Evolutionary conservation across 2,329 filamentous ascomycete species (phyloP), one percentile per base, ranked within the genome.

Genomic region (Cephalotrichum gorgonifer): DNA sequence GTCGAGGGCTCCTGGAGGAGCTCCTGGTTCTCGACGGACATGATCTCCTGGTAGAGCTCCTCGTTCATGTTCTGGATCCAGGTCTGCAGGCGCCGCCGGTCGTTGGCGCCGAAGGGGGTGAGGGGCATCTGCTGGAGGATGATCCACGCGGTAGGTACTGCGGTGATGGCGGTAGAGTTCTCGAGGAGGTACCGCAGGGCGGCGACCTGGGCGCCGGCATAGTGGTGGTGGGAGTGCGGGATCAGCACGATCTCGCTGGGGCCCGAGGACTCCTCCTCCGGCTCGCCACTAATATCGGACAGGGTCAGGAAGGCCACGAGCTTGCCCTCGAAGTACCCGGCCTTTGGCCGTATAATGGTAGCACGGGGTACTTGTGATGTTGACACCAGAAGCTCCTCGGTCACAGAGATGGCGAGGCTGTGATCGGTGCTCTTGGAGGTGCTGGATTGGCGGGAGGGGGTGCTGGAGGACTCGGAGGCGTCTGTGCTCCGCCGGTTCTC

Each of bases 41-140:
- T 64, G 39, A 76, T 69, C 44, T 69, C 69, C 39, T 66, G 63
- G 54, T 74, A 69, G 23, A 65, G 53, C 26, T 69, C 63, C 47
- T 74, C 67, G 51, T 73, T 72, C 43, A 72, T 67, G 53, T 77
- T 76, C 58, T 77, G 73, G 25, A 70, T 69, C 75, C 75, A 78
- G 3, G 71, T 75, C 51, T 74, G 73, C 41, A 78, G 54, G 50
- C 63, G 65, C 28, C 72, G 64, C 39, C 66, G 62, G 54, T 76
- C 64, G 44, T 67, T 58, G 20, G 64, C 60, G 14, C 68, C 69
- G 12, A 60, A 54, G 1, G 62, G 60, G 43, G 64, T 64, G n/a
- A 67, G 47, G 6, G 72, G 72, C 64, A 77, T 72, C 42, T 59
- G 62, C 44, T 69, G 64, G 47, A 77, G 56, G 3, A 71, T 64